Percentiles rank a stretch among this genome's conserved stretches.
Conservation (phyloP, 345 rosid species). For the Salix dunnii region DNA sequence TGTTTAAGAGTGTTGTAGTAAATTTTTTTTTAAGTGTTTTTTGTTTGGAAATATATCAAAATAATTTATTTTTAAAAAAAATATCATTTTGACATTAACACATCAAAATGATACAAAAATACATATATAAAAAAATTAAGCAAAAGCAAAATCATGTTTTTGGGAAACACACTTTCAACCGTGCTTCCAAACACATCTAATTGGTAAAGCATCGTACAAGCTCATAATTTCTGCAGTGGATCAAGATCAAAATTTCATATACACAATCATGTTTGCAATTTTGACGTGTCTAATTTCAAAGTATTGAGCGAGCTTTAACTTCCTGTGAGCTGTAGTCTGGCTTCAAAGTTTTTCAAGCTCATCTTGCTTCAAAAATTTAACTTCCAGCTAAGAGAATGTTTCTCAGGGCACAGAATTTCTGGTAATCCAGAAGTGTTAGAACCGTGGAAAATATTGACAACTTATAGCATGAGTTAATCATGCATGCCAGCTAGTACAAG, state of each 20-base stretch:
- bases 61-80: too few species aligned
- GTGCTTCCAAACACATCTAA: too few species aligned
- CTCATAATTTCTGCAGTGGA: not conserved
- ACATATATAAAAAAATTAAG: too few species aligned
- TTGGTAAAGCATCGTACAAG: not conserved
- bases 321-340: not conserved
- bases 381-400: not conserved
- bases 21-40: too few species aligned
- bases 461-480: not conserved
- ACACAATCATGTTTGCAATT: not conserved
- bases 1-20: too few species aligned
- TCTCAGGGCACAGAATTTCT: not conserved
- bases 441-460: not conserved
- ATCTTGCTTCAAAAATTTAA: not conserved
- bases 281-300: not conserved
- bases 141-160: too few species aligned
- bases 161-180: too few species aligned
- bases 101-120: too few species aligned
- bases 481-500: not conserved
- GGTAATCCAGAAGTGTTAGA: not conserved
- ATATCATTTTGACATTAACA: too few species aligned
- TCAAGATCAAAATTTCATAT: not conserved
- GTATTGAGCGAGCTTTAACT: not conserved
- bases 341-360: not conserved
- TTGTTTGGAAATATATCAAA: too few species aligned